Evolutionary conservation across 306 rosid species (phyloP).

Genomic region (Alnus rubra): DNA sequence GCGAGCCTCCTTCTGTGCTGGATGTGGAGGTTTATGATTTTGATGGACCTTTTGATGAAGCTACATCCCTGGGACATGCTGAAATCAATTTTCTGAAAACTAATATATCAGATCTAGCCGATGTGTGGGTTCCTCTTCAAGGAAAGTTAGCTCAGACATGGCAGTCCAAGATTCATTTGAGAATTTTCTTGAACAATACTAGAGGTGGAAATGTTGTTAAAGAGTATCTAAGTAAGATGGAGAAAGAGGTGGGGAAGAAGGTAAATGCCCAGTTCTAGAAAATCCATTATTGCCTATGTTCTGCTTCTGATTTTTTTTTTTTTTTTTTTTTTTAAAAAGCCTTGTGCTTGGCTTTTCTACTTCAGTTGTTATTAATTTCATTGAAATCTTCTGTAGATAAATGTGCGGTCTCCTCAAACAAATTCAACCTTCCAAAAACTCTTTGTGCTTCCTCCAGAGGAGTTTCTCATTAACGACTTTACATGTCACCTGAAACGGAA

Average conservation of each 20-base stretch:
- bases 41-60: constrained; percentile 94
- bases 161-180: constrained; percentile 81
- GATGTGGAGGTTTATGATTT: constrained; percentile 82
- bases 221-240: constrained; percentile 87
- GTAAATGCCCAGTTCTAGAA: constrained; percentile 40
- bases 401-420: constrained; percentile 91
- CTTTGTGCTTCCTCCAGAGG: constrained; percentile 92
- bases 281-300: constrained; percentile 13
- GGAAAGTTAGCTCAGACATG: constrained; percentile 82
- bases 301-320: constrained; percentile 1
- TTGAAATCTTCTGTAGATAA: constrained; percentile 55
- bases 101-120: constrained; percentile 86
- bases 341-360: constrained; percentile 18
- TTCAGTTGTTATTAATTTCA: constrained; percentile 22
- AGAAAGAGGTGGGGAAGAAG: constrained; percentile 98
- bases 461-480: constrained; percentile 95
- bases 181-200: constrained; percentile 86
- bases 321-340: constrained; percentile 8
- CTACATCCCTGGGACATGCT: constrained; percentile 65
- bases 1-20: constrained; percentile 90
- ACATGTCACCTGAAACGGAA: constrained; percentile 91
- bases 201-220: constrained; percentile 71
- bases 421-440: constrained; percentile 94
- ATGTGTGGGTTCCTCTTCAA: constrained; percentile 83
- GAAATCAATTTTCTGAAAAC: constrained; percentile 85